Conservation (phyloP, 116 monocot species). For the Thalassia testudinum region DNA sequence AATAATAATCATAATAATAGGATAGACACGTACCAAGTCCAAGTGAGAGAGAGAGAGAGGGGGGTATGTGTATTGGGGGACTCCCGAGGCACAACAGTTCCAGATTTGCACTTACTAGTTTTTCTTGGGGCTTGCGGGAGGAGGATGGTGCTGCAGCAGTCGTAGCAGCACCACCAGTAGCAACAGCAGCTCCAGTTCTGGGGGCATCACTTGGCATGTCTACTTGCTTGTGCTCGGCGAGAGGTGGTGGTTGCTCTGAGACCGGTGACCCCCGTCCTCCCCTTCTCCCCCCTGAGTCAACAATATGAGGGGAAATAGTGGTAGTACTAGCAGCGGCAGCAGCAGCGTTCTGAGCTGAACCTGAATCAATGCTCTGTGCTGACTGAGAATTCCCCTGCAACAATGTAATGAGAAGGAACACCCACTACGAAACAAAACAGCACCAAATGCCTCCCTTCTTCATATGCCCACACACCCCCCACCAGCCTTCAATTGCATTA, state of each 20-base stretch:
- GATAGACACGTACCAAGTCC: no score
- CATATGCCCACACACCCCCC: no score
- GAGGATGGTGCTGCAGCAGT: conserved; percentile 12
- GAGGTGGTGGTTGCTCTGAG: conserved; percentile 24
- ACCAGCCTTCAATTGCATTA: no score
- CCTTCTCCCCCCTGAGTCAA: no score
- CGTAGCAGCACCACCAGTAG: conserved; percentile 7
- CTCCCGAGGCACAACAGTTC: no score
- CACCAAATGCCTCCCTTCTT: no score
- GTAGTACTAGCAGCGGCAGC: no score
- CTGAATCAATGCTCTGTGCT: conserved; percentile 76
- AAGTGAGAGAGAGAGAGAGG: not conserved
- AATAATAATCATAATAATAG: no score
- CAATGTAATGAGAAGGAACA: no score
- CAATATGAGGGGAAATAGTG: conserved; percentile 27
- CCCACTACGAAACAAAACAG: no score
- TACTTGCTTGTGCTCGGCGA: conserved; percentile 22
- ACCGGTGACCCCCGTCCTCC: no score
- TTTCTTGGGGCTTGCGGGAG: conserved; percentile 35
- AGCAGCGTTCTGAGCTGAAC: conserved; percentile 66
- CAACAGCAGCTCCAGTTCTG: conserved; percentile 7
- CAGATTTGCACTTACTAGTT: conserved; percentile 19
- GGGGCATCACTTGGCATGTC: conserved; percentile 27
- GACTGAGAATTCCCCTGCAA: conserved; percentile 41
- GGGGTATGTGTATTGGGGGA: no score